These are phyloP conservation scores for Pholiota microspora DNA, from an alignment of 768 basidiomycete genomes.

Conservation along the genomic window DNA sequence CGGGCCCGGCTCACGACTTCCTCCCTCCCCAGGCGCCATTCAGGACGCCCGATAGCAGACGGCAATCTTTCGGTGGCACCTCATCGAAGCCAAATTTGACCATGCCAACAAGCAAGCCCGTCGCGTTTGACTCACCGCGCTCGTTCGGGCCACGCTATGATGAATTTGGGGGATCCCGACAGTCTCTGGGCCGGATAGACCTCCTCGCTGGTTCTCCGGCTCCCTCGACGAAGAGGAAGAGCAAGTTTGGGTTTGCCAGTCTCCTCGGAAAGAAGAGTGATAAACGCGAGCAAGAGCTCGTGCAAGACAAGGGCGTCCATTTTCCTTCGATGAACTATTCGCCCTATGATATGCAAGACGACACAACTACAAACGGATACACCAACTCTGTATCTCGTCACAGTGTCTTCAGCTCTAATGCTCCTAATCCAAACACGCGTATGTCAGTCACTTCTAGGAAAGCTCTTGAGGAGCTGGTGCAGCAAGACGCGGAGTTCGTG, in stretches of 20 bases:
- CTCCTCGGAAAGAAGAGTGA: constrained; percentile 58
- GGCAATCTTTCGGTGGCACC: constrained; percentile 77
- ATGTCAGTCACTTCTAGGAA: constrained; percentile 68
- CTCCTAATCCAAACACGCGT: constrained; percentile 37
- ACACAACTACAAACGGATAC: constrained; percentile 42
- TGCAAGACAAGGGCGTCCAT: constrained; percentile 36
- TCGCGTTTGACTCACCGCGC: constrained; percentile 34
- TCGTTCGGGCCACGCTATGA: constrained; percentile 50
- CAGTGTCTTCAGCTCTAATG: constrained; percentile 41
- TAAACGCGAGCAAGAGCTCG: constrained; percentile 29
- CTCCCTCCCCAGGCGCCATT: constrained; percentile 65
- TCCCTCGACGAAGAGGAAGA: constrained; percentile 60
- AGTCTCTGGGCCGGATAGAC: constrained; percentile 50
- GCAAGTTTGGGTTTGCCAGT: constrained; percentile 66
- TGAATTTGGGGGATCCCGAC: constrained; percentile 71
- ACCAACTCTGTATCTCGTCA: constrained; percentile 50
- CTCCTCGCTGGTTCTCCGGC: constrained; percentile 29
- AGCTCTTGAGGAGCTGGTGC: constrained; percentile 75
- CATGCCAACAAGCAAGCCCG: constrained; percentile 36
- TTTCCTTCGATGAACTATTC: constrained; percentile 48
- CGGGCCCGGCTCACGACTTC: constrained; percentile 48
- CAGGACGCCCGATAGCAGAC: constrained; percentile 50
- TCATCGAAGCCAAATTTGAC: constrained; percentile 58
- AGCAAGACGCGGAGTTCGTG: constrained; percentile 83
- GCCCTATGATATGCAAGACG: constrained; percentile 49